These are phyloP conservation scores for Aspergillus jensenii DNA, from an alignment of 2,329 filamentous ascomycete genomes.

Conservation along the genomic window DNA sequence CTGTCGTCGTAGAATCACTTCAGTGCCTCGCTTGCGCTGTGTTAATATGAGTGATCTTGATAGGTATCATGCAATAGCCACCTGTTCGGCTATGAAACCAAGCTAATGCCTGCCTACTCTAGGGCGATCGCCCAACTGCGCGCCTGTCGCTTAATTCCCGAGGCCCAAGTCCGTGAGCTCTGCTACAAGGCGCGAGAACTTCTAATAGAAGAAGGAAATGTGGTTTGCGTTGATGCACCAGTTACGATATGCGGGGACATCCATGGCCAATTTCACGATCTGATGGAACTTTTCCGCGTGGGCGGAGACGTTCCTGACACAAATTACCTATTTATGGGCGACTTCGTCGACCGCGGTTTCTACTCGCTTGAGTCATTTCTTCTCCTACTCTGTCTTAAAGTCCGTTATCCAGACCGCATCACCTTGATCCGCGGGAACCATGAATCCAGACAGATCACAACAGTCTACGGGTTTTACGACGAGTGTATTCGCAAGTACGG, in stretches of 20 bases:
- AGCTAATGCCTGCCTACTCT: constrained; percentile 14
- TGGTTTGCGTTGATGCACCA: constrained; percentile 90
- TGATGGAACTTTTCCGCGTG: constrained; percentile 95
- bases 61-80: constrained; percentile 56
- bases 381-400: constrained; percentile 91
- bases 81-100: neutral
- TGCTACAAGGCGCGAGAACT: constrained; percentile 97
- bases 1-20: constrained; percentile 1
- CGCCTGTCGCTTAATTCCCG: constrained; percentile 92
- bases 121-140: constrained; percentile 95
- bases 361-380: constrained; percentile 97
- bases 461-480: constrained; percentile 97
- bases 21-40: constrained; percentile 9
- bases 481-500: constrained; percentile 96
- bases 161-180: constrained; percentile 90
- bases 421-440: constrained; percentile 94
- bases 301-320: constrained; percentile 93
- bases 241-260: constrained; percentile 98
- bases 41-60: constrained; percentile 86
- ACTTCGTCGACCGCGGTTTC: constrained; percentile 97
- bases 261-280: constrained; percentile 92
- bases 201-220: constrained; percentile 95
- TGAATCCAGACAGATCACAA: constrained; percentile 95
- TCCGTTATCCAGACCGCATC: constrained; percentile 95
- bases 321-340: constrained; percentile 97